phyloP scores from a whole-genome alignment of 169 alveolate genomes.

The Cryptosporidium ubiquitum region DNA sequence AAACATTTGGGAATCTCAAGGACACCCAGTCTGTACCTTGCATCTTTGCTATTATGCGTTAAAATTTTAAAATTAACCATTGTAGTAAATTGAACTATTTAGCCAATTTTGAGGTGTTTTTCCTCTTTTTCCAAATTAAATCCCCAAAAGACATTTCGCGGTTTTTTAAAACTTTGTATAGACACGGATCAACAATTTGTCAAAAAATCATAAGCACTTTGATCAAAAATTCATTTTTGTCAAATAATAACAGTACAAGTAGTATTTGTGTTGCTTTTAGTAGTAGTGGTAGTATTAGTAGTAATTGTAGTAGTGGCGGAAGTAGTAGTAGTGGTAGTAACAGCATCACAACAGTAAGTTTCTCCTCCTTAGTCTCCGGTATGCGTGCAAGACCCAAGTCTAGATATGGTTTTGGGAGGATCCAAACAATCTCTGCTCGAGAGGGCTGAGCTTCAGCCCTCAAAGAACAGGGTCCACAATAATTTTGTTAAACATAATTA shows the following conservation, averaged over 20 bases:
- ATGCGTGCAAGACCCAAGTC: conserved; percentile 12
- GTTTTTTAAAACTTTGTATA: background rate
- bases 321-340: background rate
- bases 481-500: background rate
- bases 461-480: background rate
- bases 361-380: conserved; percentile 1
- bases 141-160: conserved; percentile 37
- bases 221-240: background rate
- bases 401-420: conserved; percentile 1
- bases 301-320: background rate
- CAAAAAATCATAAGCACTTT: background rate
- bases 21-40: conserved; percentile 35
- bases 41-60: background rate
- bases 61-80: conserved; percentile 44
- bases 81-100: background rate
- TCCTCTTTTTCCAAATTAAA: background rate
- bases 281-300: background rate
- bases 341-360: background rate
- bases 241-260: background rate
- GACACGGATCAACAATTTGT: conserved; percentile 28
- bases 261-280: background rate
- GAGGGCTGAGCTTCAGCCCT: conserved; percentile 14
- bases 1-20: conserved; percentile 7
- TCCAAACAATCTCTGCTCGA: background rate
- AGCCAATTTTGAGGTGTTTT: background rate